Evolutionary conservation across 2,329 filamentous ascomycete species (phyloP), one percentile per base, ranked within the genome.

Genomic region (Aspergillus pseudonomiae): DNA sequence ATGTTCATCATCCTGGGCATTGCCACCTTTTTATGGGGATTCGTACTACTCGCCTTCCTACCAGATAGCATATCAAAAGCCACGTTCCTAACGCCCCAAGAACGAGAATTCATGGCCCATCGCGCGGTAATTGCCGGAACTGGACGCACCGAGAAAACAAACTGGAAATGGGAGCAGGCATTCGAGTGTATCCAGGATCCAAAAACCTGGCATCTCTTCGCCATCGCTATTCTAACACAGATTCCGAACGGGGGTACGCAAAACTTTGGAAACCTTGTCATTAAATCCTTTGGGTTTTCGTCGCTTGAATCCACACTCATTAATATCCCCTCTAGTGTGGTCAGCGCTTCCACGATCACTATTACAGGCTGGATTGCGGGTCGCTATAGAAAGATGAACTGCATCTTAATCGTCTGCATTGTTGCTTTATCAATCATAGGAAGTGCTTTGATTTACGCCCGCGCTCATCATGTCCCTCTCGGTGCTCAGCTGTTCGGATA

Each of bases 121-220:
- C 65, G 67, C 28, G 64, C 58, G 6, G 26, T 65, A 16, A 58
- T 62, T 11, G 61, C 65, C 3, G 65, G 65, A 12, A 68, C 67
- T 19, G 67, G 67, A 11, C 63, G 54, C 9, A 67, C 65, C 11
- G 63, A 67, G 26, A 43, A 61, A 14, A 80, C 82, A 12, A 72
- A 67, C 11, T 88, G 83, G 80, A 80, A 78, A 59, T 82, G 81
- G 78, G 76, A 81, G 2, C 87, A 89, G 68, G 74, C 82, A 32
- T 63, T 73, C 6, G 86, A 89, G 71, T 86, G 85, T 56, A 71
- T 88, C 0, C 59, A 78, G 11, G 87, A 88, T 66, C 85, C 84
- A 3, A 88, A 89, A 72, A 86, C 85, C 0, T 89, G 85, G 86
- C 76, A 88, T 55, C 80, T 89, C 53, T 81, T 86, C 62, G 77